Conservation (phyloP, 768 basidiomycete species). For the Pulveroboletus frians region DNA sequence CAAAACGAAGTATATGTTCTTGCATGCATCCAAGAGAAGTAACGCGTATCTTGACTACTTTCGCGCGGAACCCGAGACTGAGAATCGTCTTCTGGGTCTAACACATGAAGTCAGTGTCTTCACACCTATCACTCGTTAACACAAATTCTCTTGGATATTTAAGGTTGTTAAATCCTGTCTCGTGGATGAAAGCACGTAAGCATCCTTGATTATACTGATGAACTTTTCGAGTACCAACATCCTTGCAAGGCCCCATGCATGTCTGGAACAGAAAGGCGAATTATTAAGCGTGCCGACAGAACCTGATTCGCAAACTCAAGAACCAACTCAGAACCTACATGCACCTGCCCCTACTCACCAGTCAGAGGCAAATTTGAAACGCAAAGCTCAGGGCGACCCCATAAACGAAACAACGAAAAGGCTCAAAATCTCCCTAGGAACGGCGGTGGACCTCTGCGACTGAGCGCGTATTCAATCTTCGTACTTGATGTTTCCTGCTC, state of each 20-base stretch:
- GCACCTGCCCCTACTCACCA: conserved; percentile 11
- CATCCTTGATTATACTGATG: not conserved
- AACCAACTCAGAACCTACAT: conserved; percentile 32
- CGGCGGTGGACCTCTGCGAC: conserved; percentile 71
- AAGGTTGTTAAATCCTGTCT: conserved; percentile 8
- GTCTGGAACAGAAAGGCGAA: not conserved
- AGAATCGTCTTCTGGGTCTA: conserved; percentile 58
- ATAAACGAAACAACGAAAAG: conserved; percentile 41
- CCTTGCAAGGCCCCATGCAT: not conserved
- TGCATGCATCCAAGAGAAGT: conserved; percentile 40
- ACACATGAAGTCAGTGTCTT: conserved; percentile 45
- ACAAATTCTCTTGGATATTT: not conserved
- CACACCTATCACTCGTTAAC: not conserved
- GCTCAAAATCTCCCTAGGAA: conserved; percentile 65
- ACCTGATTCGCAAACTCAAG: conserved; percentile 37
- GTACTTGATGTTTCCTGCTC: not conserved
- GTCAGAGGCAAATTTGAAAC: conserved; percentile 30
- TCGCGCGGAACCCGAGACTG: conserved; percentile 52
- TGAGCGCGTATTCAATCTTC: conserved; percentile 27
- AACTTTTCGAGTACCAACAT: conserved; percentile 2
- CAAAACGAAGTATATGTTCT: conserved; percentile 55
- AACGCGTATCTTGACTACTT: conserved; percentile 64
- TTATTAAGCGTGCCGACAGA: conserved; percentile 3
- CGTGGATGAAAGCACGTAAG: conserved; percentile 15
- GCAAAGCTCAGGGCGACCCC: conserved; percentile 23